Evolutionary conservation across 768 basidiomycete genomes (phyloP).

Genomic region (Saitozyma sp.): DNA sequence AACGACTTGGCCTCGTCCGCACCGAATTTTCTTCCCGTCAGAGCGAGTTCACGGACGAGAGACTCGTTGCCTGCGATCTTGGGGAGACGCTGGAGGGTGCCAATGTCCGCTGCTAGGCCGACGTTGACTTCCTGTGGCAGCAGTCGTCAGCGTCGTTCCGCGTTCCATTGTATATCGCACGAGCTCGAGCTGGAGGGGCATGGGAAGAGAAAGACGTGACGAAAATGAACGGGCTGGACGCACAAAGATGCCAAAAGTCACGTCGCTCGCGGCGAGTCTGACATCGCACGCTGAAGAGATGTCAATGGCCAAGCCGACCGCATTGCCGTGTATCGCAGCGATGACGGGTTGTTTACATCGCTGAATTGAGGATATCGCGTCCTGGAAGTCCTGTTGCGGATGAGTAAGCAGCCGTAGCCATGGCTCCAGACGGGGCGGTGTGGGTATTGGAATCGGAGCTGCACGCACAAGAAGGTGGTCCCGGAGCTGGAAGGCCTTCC

Average conservation of each 20-base stretch:
- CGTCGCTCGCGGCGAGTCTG: constrained; percentile 63
- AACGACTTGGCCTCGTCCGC: constrained; percentile 66
- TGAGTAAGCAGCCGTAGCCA: too few species aligned
- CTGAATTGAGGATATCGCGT: constrained; percentile 67
- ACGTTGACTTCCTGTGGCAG: constrained; percentile 73
- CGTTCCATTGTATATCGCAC: not conserved
- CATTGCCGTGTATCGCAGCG: constrained; percentile 72
- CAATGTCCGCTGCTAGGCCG: constrained; percentile 83
- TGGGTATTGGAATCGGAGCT: not conserved
- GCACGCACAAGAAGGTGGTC: constrained; percentile 55
- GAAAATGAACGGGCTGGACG: constrained; percentile 15
- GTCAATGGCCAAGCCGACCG: constrained; percentile 77
- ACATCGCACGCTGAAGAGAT: constrained; percentile 75
- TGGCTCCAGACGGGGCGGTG: not conserved
- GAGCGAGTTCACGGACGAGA: constrained; percentile 70
- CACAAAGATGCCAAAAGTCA: constrained; percentile 73
- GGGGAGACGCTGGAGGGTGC: constrained; percentile 77
- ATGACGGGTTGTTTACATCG: constrained; percentile 77
- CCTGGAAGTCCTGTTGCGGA: constrained; percentile 61
- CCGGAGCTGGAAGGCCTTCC: constrained; percentile 39
- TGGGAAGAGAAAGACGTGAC: not conserved
- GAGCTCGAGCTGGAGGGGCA: not conserved
- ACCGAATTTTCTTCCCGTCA: constrained; percentile 71
- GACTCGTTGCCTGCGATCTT: constrained; percentile 75
- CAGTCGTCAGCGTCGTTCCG: not conserved